Base-by-base conservation (phyloP, 345 rosid genomes). In the Hibiscus tridactylites region DNA sequence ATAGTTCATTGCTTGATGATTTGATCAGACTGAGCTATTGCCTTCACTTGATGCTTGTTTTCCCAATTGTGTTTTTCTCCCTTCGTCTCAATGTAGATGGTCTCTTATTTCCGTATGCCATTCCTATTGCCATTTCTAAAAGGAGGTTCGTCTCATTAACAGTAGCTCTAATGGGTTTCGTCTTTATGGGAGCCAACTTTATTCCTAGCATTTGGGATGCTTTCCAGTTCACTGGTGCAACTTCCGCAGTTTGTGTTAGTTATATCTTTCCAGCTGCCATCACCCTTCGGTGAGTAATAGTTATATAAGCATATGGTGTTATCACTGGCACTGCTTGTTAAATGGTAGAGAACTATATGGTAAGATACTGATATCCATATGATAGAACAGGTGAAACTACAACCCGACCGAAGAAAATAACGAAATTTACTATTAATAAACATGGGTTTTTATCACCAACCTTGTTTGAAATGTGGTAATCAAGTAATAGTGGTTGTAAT, bases 201-300 rank as follows among this genome's bases (percentile, higher is more conserved):
- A 82, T 89, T 61, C 91, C 91, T 2, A 81, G 86, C 42, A 85
- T 89, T 77, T 87, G 91, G 91, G 94, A 83, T 71, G 91, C 90
- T 6, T 88, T 88, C 76, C 88, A 88, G 77, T 80, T 88, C 76
- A 87, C 91, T 1, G 91, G 90, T 42, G 94, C 94, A 33, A 87
- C 90, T 1, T 82, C 90, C 2, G 83, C 90, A 2, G 77, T 83
- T 24, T 78, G 87, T 66, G 86, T 89, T 21, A 90, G 87, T 59
- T 89, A 71, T 79, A 83, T 89, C 70, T 85, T 87, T 80, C 94
- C 90, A 57, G 88, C 90, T 16, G 84, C 91, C 44, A 76, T 87
- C 5, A 78, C 87, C 31, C 87, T 87, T 16, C 80, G 77, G 91
- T 85, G 71, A 65, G 85, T 54, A 70, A 64, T 44, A 29, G 65